Evolutionary conservation across 495 filamentous ascomycete species (phyloP), one percentile per base, ranked within the genome.

Genomic region (Tuber borchii): DNA sequence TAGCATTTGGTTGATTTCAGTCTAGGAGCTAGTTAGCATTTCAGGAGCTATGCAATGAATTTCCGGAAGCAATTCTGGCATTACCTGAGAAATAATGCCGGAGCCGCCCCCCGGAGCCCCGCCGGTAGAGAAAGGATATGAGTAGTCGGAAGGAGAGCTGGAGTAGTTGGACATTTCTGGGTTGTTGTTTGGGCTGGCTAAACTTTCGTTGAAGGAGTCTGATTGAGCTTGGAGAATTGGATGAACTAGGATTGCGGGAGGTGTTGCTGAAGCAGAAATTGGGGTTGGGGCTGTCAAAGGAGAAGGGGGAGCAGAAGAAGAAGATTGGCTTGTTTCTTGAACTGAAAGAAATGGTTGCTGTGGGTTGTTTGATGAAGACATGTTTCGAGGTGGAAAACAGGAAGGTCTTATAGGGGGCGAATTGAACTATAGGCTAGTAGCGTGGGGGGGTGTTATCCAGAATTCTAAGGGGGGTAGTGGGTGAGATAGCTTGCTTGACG

Each of bases 1-100:
- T 45, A 88, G 82, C 75, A 89, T 83, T 74, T 86, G 86, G 26
- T 85, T 85, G 74, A 87, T 85, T 74, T 88, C 86, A 42, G 84
- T 81, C 86, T 88, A 22, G 5, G 20, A 40, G 43, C 43, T 22
- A 70, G 69, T 79, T 40, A 79, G 77, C 39, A 45, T 22, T 46
- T 19, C 22, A 9, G 17, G 26, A 77, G 16, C 48, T 56, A 17
- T 34, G 40, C 2, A 39, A 19, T 12, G 8, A 51, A 39, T 42
- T n/a, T 31, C 20, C 4, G 74, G 26, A 31, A 26, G 34, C 20
- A 31, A 65, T 14, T 34, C 14, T 34, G 26, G 26, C 26, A 65
- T 75, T 73, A 79, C 78, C 68, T 79, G 78, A 61, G 78, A 79
- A 56, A 79, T 45, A 71, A 19, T 26, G 34, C 16, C 48, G n/a